Evolutionary conservation across 148 eudicot genomes (phyloP).

Genomic region (Rhododendron ferrugineum): DNA sequence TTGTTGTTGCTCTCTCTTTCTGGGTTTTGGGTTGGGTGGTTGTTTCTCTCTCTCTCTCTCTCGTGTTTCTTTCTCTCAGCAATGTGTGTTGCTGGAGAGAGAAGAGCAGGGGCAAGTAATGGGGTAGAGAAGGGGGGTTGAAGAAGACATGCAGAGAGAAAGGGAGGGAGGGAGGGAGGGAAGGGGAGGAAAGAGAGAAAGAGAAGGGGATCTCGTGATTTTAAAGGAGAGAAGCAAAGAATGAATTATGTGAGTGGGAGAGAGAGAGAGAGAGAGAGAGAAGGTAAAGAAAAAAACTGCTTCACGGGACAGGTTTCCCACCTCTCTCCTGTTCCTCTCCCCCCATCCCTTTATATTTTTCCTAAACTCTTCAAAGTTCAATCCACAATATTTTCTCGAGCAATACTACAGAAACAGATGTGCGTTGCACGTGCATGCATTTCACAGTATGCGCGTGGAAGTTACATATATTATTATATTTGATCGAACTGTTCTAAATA

Average conservation of each 20-base stretch:
- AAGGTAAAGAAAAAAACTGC: slow-evolving; percentile 8
- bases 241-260: slow-evolving; percentile 48
- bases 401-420: too few species aligned
- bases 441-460: neutral
- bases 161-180: slow-evolving; percentile 11
- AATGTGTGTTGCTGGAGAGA: slow-evolving; percentile 2
- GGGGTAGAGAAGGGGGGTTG: slow-evolving; percentile 9
- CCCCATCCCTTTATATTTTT: too few species aligned
- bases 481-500: neutral
- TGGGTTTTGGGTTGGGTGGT: too few species aligned
- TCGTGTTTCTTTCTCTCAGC: neutral
- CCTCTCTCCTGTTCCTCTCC: neutral
- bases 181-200: slow-evolving; percentile 7
- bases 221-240: slow-evolving; percentile 60
- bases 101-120: slow-evolving; percentile 2
- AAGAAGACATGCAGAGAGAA: slow-evolving; percentile 20
- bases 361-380: too few species aligned
- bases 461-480: neutral
- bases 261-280: slow-evolving; percentile 17
- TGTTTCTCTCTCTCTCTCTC: slow-evolving; percentile 3
- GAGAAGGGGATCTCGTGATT: slow-evolving; percentile 80
- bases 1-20: neutral
- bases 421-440: too few species aligned
- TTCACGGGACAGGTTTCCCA: slow-evolving; percentile 28
- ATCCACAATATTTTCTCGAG: too few species aligned